Evolutionary conservation across 306 rosid species (phyloP).

Genomic region (Hippophae tibetana): DNA sequence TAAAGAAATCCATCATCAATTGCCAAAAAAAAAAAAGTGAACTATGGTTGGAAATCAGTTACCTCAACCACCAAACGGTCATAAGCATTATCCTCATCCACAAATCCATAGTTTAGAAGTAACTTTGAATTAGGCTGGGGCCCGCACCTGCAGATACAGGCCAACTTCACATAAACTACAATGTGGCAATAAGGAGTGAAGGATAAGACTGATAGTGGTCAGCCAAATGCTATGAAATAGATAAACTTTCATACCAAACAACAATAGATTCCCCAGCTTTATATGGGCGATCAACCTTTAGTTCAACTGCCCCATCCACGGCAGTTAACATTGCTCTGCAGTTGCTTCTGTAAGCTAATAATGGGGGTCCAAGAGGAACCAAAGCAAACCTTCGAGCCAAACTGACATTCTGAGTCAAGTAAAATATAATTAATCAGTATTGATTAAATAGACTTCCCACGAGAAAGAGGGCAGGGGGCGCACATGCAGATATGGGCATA

Average conservation of each 20-base stretch:
- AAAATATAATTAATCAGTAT: not conserved
- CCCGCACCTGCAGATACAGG: constrained; percentile 68
- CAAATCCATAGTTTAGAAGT: constrained; percentile 87
- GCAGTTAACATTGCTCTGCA: constrained; percentile 89
- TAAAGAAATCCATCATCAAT: constrained; percentile 15
- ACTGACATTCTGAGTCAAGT: constrained; percentile 74
- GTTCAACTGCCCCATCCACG: constrained; percentile 65
- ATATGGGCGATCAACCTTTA: constrained; percentile 78
- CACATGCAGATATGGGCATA: too few species aligned
- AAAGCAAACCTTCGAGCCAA: constrained; percentile 95
- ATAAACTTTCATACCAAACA: constrained; percentile 56
- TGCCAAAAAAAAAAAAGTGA: constrained; percentile 4
- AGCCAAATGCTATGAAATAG: constrained; percentile 16
- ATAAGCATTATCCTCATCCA: constrained; percentile 69
- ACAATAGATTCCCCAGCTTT: constrained; percentile 81
- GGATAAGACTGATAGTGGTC: not conserved
- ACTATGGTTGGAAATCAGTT: constrained; percentile 2
- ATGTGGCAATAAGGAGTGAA: not conserved
- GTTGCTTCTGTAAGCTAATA: constrained; percentile 75
- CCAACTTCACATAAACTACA: constrained; percentile 14
- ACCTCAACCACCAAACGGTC: constrained; percentile 80
- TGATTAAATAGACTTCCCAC: not conserved
- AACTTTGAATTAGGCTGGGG: constrained; percentile 92
- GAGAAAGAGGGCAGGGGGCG: too few species aligned
- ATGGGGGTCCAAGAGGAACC: constrained; percentile 97